phyloP scores from a whole-genome alignment of 495 filamentous ascomycete species.

The Penicillium cataractarum region DNA sequence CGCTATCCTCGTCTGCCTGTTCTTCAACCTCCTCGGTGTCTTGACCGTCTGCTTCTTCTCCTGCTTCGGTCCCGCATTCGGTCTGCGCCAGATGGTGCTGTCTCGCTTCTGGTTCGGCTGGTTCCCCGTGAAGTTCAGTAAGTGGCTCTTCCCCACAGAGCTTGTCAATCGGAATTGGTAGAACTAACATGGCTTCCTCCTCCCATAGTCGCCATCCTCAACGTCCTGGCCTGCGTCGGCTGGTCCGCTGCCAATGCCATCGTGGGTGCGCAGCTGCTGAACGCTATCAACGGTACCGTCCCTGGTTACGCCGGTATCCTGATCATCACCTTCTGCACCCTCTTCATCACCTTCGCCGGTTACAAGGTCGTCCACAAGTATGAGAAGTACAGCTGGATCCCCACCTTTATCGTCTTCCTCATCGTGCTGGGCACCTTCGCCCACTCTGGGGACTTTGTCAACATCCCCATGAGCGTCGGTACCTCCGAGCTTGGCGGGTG shows the following conservation, averaged over 20 bases:
- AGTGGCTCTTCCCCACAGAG: slow-evolving; percentile 31
- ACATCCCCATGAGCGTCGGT: slow-evolving; percentile 66
- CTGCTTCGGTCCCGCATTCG: slow-evolving; percentile 76
- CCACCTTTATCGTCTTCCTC: slow-evolving; percentile 75
- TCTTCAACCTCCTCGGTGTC: slow-evolving; percentile 77
- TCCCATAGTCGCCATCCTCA: slow-evolving; percentile 67
- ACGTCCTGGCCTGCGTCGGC: slow-evolving; percentile 75
- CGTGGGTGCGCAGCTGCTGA: slow-evolving; percentile 79
- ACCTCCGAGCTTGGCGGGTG: slow-evolving; percentile 63
- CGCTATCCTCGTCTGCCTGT: slow-evolving; percentile 73
- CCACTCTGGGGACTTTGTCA: slow-evolving; percentile 72
- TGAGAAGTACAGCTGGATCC: slow-evolving; percentile 81
- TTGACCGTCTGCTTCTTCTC: slow-evolving; percentile 80
- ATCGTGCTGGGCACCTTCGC: slow-evolving; percentile 75
- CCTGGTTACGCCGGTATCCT: slow-evolving; percentile 79
- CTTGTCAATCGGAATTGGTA: not conserved
- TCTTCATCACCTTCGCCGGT: slow-evolving; percentile 73
- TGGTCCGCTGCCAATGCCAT: slow-evolving; percentile 79
- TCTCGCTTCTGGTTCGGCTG: slow-evolving; percentile 82
- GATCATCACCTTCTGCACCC: slow-evolving; percentile 71
- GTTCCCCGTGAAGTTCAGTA: slow-evolving; percentile 71
- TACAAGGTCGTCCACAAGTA: slow-evolving; percentile 83
- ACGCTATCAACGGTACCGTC: slow-evolving; percentile 71
- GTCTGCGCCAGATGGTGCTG: slow-evolving; percentile 84
- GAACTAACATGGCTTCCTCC: slow-evolving; percentile 9